Evolutionary conservation across 2,329 filamentous ascomycete genomes (phyloP), one percentile per base, ranked within the genome.

Genomic region (Pseudogymnoascus sp.): DNA sequence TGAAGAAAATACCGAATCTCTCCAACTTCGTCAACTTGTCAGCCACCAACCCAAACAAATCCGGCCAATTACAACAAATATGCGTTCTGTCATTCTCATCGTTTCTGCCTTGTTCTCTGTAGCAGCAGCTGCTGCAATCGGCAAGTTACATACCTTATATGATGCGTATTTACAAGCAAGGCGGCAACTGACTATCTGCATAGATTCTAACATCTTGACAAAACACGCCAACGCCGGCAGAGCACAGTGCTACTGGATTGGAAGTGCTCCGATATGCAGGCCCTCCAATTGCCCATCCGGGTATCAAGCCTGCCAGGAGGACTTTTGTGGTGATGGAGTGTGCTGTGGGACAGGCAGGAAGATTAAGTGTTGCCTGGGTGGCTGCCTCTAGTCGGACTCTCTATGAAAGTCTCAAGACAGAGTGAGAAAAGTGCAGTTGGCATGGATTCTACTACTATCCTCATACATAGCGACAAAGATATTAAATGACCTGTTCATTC

Each of bases 361-460:
- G 28, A 18, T 56, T 12, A 56, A 56, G 25, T 56, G 46, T 6
- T 56, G 46, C n/a, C n/a, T 53, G n/a, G 46, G 46, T 31, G 42
- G 42, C 11, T 46, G 42, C 14, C 42, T 46, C 3, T 46, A 46
- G 42, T 25, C 6, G 5, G 21, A 8, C 28, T 50, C 14, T 28
- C 7, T 4, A 50, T 16, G 5, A 25, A 23, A 10, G 44, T 28
- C 2, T n/a, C 25, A 56, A 8, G n/a, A 31, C 25, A 12, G 7
- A 31, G 25, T 34, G 25, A n/a, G n/a, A 31, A 28, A n/a, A 16
- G 21, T 31, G 25, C n/a, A 53, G 16, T 28, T 14, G 75, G 77
- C 64, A 80, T 79, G 21, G 69, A 78, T 62, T 74, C 80, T 18
- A 80, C 82, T n/a, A 90, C 90, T 65, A 79, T 95, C 74, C 89